These are phyloP conservation scores for Suillus sp. DNA, from an alignment of 768 basidiomycete genomes.

Conservation along the genomic window DNA sequence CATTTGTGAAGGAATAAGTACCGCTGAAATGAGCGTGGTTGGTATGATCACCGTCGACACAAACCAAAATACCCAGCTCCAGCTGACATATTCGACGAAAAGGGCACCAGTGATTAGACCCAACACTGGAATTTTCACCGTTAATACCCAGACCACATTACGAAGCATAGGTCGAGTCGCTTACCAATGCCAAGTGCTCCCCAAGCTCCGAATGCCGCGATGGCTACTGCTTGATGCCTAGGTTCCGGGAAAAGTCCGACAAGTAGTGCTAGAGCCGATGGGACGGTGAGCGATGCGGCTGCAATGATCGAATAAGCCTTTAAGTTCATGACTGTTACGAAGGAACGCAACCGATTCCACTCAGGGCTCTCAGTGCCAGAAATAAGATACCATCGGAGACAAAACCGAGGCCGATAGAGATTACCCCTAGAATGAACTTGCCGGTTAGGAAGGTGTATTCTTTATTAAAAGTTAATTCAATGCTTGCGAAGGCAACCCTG, in stretches of 20 bases:
- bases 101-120: neutral
- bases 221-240: neutral
- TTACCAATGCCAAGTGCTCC: neutral
- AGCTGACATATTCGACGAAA: neutral
- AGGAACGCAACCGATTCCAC: neutral
- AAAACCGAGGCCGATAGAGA: neutral
- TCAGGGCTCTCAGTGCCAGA: neutral
- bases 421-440: neutral
- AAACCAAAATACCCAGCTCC: slow-evolving; percentile 1
- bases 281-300: slow-evolving; percentile 1
- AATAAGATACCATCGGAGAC: neutral
- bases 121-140: neutral
- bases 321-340: neutral
- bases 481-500: neutral
- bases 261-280: neutral
- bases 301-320: neutral
- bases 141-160: neutral
- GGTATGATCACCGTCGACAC: neutral
- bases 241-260: neutral
- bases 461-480: neutral
- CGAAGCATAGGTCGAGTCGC: neutral
- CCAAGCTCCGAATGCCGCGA: neutral
- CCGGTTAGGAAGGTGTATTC: slow-evolving; percentile 4
- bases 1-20: neutral
- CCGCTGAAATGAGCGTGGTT: neutral